These are phyloP conservation scores for Alternaria longipes DNA, from an alignment of 2,329 filamentous ascomycete species.

Conservation along the genomic window DNA sequence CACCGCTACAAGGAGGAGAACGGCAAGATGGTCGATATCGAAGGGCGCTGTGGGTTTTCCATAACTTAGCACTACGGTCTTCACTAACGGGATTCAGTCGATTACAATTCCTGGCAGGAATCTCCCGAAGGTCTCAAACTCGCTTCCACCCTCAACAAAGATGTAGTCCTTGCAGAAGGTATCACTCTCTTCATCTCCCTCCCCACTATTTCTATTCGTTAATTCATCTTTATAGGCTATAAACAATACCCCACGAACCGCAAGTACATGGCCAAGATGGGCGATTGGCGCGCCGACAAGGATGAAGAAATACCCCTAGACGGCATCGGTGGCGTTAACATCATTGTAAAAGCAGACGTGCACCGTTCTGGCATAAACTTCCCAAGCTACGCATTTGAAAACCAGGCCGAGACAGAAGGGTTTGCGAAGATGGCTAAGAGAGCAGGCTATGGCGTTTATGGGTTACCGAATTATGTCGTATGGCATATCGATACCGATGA, in stretches of 20 bases:
- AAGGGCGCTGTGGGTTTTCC: slow-evolving; percentile 80
- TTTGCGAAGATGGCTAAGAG: slow-evolving; percentile 99
- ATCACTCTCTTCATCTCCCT: slow-evolving; percentile 21
- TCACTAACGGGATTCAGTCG: slow-evolving; percentile 65
- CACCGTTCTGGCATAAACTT: slow-evolving; percentile 98
- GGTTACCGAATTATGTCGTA: slow-evolving; percentile 95
- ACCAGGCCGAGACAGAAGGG: slow-evolving; percentile 97
- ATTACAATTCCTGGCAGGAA: slow-evolving; percentile 99
- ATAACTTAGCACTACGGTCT: too few relatives aligned
- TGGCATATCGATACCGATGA: slow-evolving; percentile 99
- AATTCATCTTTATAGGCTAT: slow-evolving; percentile 70
- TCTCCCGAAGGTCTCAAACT: slow-evolving; percentile 84
- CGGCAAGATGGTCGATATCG: slow-evolving; percentile 73
- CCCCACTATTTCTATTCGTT: neutral
- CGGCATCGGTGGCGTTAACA: slow-evolving; percentile 96
- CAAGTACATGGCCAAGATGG: slow-evolving; percentile 88
- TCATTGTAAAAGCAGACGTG: slow-evolving; percentile 96
- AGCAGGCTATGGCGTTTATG: slow-evolving; percentile 90
- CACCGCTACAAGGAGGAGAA: slow-evolving; percentile 82
- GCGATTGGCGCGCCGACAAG: slow-evolving; percentile 91
- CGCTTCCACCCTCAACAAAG: slow-evolving; percentile 75
- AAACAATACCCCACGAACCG: slow-evolving; percentile 91
- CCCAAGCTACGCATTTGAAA: slow-evolving; percentile 94
- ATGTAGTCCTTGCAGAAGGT: slow-evolving; percentile 90
- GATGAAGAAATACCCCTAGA: slow-evolving; percentile 92